Evolutionary conservation across 31 red algal species (phyloP), one percentile per base, ranked within the genome.

Genomic region (Porphyra umbilicalis): DNA sequence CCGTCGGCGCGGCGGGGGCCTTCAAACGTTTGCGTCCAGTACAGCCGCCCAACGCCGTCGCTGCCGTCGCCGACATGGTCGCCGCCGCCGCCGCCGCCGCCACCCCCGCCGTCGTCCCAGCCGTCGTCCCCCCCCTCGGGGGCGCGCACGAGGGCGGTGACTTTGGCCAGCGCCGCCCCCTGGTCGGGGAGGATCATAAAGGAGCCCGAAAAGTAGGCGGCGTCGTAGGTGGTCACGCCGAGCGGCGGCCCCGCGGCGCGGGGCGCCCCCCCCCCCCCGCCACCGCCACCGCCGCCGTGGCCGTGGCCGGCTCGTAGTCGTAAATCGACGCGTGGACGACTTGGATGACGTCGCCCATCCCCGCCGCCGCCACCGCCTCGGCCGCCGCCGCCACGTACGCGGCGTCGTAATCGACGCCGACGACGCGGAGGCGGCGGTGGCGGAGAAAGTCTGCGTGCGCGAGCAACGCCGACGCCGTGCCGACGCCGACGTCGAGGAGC

Each of bases 1-100:
- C 57, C 57, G 79, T 30, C 79, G 46, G 76, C 20, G 34, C 85
- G 85, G 35, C 87, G 89, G 68, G 75, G 76, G n/a, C 85, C 76
- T 67, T 94, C 83, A 87, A 94, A 94, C 2, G 84, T 84, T 39
- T 94, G 88, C 33, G 88, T 84, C 79, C 88, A 87, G 84, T 74
- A 88, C 14, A 94, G 77, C 20, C 92, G 88, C 76, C 76, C 76
- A n/a, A n/a, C n/a, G 16, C 92, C 88, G 44, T 83, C 81, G 68
- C 86, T 77, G 29, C 85, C 34, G 77, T 94, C 88, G 38, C 38
- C 38, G n/a, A n/a, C n/a, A n/a, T n/a, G n/a, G 38, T 9, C 38
- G 38, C 38, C 38, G 57, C 57, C 57, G 57, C 14, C 57, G 57
- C 7, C 42, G 42, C 42, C 42, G 42, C 57, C 57, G 57, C 57